Evolutionary conservation across 768 basidiomycete species (phyloP).

Genomic region (Suillus placidus): DNA sequence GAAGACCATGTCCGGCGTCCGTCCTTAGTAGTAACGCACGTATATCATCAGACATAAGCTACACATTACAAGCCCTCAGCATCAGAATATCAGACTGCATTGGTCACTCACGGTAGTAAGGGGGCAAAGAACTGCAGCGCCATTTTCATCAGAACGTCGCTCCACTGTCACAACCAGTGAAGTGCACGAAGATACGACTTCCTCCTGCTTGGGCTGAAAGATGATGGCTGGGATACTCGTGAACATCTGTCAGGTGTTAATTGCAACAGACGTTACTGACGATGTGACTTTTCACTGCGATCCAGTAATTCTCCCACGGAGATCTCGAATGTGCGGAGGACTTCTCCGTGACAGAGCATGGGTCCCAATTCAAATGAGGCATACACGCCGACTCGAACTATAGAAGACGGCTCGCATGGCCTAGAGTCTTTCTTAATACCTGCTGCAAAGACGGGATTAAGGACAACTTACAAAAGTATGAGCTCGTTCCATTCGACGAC

Average conservation of each 20-base stretch:
- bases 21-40: background rate
- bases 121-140: background rate
- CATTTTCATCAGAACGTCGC: background rate
- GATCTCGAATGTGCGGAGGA: conserved; percentile 7
- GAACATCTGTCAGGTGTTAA: background rate
- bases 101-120: background rate
- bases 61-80: background rate
- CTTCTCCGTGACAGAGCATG: conserved; percentile 13
- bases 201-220: background rate
- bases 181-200: background rate
- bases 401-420: background rate
- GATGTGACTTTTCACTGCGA: background rate
- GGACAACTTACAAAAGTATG: background rate
- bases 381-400: background rate
- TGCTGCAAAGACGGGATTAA: background rate
- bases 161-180: background rate
- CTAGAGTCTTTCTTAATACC: background rate
- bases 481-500: conserved; percentile 8
- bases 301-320: background rate
- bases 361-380: conserved; percentile 15
- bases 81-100: background rate
- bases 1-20: background rate
- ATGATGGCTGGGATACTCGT: background rate
- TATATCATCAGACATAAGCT: background rate
- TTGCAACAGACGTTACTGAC: background rate